Evolutionary conservation across 2,329 filamentous ascomycete species (phyloP), one percentile per base, ranked within the genome.

Genomic region (Pezicula carpinea): DNA sequence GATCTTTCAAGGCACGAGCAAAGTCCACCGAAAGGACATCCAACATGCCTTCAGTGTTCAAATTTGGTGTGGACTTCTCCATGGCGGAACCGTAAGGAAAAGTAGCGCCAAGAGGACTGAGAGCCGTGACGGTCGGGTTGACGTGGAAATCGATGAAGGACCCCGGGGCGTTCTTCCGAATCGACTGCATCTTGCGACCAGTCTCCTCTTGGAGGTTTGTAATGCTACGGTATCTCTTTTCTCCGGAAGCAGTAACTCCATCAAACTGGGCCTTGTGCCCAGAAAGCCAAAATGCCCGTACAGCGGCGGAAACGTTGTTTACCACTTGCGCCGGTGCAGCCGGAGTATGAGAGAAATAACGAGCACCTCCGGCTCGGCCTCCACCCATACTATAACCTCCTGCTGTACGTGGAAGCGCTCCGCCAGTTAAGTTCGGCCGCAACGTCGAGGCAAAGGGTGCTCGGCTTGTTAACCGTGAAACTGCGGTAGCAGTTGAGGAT

Each of bases 271-370:
- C 84, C 65, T 91, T 93, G 61, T 95, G 83, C 0, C 93, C 93
- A 0, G 87, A 90, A n/a, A 96, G 76, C 69, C 89, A 85, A 69
- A 99, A 96, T 11, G 90, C 91, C 45, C 93, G 83, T 61, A 97
- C 84, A 5, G 90, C 93, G 58, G 90, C 84, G 11, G 89, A 95
- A n/a, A 96, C 92, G 67, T 96, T 96, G 66, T 93, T 87, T 43
- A 97, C 80, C 39, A 97, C 89, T 65, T 97, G 89, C 1, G 91
- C 89, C 33, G 89, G 90, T 6, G 85, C 81, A 8, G 88, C 85
- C 1, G 92, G 89, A 1, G 83, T 80, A 69, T 96, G 91, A 1
- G 89, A 95, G 70, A 97, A 97, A 72, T 92, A 92, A 55, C 92
- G 80, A 19, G 83, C 82, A 38, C 85, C 87, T 55, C 87, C 82